Conservation (phyloP, 2,329 filamentous ascomycete species). For the Pseudogymnoascus sp. region DNA sequence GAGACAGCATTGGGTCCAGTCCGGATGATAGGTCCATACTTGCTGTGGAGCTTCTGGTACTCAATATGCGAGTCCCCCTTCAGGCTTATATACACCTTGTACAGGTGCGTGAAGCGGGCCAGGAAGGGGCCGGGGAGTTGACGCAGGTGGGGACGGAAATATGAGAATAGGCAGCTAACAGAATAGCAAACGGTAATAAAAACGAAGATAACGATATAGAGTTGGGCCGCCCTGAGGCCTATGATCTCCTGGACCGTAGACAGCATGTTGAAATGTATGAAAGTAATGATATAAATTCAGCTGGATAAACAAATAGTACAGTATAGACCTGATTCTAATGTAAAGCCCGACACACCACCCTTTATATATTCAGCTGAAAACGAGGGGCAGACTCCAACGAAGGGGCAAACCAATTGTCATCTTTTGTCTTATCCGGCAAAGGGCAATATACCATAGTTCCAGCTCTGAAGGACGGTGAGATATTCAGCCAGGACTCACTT, state of each 20-base stretch:
- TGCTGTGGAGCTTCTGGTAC: not conserved
- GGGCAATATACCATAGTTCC: not conserved
- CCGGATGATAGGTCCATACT: conserved; percentile 13
- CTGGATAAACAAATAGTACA: not conserved
- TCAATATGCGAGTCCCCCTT: not conserved
- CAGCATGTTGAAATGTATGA: not conserved
- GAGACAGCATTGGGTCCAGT: conserved; percentile 11
- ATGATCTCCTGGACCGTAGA: not conserved
- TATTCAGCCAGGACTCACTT: not conserved
- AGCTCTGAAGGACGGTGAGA: not conserved
- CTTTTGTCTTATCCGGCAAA: not conserved
- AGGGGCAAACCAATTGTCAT: not conserved
- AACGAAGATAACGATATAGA: not conserved
- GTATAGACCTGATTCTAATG: not conserved
- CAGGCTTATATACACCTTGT: not conserved
- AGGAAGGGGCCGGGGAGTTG: conserved; percentile 21
- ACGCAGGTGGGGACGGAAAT: conserved; percentile 3
- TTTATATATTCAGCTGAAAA: not conserved
- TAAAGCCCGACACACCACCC: not conserved
- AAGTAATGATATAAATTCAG: not conserved
- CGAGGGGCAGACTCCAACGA: not conserved
- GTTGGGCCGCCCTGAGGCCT: not conserved
- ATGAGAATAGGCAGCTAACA: not conserved
- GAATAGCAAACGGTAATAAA: not conserved
- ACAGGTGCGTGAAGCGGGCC: conserved; percentile 16